These are phyloP conservation scores for Aspergillus taichungensis DNA, from an alignment of 495 filamentous ascomycete genomes.

Conservation along the genomic window DNA sequence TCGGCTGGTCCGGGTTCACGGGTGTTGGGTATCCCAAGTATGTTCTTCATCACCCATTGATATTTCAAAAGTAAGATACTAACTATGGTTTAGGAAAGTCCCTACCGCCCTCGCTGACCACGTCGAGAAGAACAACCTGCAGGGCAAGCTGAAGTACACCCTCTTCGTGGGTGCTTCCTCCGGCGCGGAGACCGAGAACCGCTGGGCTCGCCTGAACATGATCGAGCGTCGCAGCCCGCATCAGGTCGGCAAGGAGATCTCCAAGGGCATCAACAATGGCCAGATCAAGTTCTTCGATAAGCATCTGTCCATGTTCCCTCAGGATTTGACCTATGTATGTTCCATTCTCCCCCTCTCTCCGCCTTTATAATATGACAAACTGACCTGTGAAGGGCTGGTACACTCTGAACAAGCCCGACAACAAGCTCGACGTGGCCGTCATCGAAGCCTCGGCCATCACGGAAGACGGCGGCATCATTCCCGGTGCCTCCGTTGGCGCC, in stretches of 20 bases:
- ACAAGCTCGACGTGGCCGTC: constrained; percentile 72
- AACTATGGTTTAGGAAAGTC: constrained; percentile 52
- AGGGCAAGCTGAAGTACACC: constrained; percentile 76
- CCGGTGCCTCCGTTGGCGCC: constrained; percentile 79
- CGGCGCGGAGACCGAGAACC: constrained; percentile 84
- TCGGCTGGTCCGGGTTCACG: constrained; percentile 89
- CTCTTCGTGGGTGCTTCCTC: constrained; percentile 86
- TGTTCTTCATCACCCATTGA: too few species aligned
- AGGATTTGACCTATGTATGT: constrained; percentile 76
- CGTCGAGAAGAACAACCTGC: constrained; percentile 79
- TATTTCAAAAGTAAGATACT: too few species aligned
- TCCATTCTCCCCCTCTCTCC: too few species aligned
- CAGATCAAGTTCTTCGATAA: constrained; percentile 89
- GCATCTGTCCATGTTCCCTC: constrained; percentile 88
- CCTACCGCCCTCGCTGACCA: constrained; percentile 80
- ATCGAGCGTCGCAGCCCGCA: constrained; percentile 79
- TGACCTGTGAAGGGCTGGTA: constrained; percentile 56
- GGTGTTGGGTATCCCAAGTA: constrained; percentile 88
- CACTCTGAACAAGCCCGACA: constrained; percentile 63
- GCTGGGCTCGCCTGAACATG: constrained; percentile 82
- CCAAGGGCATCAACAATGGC: constrained; percentile 84
- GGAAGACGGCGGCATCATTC: constrained; percentile 86
- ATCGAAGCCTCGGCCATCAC: constrained; percentile 86
- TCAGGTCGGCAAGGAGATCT: constrained; percentile 85
- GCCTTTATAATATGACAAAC: too few species aligned